Conservation (phyloP, 1,284 basidiomycete species). For the Calocybe gambosa region DNA sequence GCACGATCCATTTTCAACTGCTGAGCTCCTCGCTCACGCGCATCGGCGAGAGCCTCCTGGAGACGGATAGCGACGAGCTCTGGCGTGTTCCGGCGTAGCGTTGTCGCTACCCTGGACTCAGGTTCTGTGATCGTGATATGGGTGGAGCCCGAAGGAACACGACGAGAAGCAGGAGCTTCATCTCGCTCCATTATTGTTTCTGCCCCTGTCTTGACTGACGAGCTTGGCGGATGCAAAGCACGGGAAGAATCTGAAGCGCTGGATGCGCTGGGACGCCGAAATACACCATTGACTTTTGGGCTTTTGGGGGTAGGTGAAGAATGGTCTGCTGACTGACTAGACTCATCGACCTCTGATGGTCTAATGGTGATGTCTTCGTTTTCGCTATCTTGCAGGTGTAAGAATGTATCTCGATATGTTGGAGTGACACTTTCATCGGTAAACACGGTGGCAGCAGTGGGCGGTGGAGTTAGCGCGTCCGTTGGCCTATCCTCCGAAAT, state of each 20-base stretch:
- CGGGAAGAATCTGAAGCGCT: conserved; percentile 10
- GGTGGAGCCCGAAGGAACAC: conserved; percentile 16
- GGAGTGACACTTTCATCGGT: conserved; percentile 15
- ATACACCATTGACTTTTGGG: conserved; percentile 7
- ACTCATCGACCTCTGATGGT: not conserved
- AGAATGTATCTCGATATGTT: conserved; percentile 17
- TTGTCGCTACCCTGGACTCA: conserved; percentile 25
- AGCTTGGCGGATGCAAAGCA: not conserved
- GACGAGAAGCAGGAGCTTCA: conserved; percentile 4
- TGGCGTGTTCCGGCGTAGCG: conserved; percentile 30
- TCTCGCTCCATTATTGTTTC: not conserved
- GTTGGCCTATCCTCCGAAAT: conserved; percentile 31
- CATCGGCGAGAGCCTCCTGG: conserved; percentile 57
- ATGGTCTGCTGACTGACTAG: not conserved
- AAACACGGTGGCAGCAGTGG: conserved; percentile 8
- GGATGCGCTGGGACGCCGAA: conserved; percentile 8
- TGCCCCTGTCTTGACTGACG: conserved; percentile 1
- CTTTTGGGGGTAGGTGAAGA: conserved; percentile 1
- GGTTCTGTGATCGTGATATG: conserved; percentile 43
- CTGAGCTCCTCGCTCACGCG: conserved; percentile 55
- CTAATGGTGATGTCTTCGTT: conserved; percentile 9
- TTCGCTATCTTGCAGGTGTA: conserved; percentile 16
- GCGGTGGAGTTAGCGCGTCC: conserved; percentile 8
- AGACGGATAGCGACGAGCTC: conserved; percentile 48
- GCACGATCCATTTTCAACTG: conserved; percentile 70